phyloP scores from a whole-genome alignment of 805 yeast species.

The Metschnikowia continentalis region DNA sequence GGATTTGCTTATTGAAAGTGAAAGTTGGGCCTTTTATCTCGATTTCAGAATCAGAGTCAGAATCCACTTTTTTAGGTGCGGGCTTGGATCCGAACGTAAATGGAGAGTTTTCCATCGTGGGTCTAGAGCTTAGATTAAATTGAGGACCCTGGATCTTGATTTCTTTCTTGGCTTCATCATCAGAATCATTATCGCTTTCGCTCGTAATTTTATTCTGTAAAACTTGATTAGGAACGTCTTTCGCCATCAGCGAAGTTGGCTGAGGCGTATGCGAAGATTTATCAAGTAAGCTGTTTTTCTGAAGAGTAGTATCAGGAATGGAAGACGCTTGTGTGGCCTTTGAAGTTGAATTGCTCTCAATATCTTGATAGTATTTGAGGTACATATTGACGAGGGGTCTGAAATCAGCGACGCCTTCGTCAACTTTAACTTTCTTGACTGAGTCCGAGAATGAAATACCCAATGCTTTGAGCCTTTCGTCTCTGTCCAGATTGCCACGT shows the following conservation, averaged over 20 bases:
- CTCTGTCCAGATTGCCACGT: constrained; percentile 23
- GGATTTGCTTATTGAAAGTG: constrained; percentile 36
- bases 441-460: constrained; percentile 55
- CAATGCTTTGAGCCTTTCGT: constrained; percentile 57
- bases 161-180: constrained; percentile 17
- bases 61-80: constrained; percentile 33
- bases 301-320: not conserved
- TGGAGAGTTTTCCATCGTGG: constrained; percentile 32
- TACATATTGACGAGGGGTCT: constrained; percentile 56
- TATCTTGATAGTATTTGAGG: constrained; percentile 44
- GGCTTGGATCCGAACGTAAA: constrained; percentile 34
- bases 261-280: constrained; percentile 8
- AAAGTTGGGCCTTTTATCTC: constrained; percentile 75
- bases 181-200: constrained; percentile 25
- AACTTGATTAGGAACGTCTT: not conserved
- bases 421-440: constrained; percentile 36
- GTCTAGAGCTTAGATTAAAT: constrained; percentile 27
- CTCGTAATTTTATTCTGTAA: not conserved
- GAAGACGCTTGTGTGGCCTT: not conserved
- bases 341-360: constrained; percentile 13
- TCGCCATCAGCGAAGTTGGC: constrained; percentile 8
- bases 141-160: constrained; percentile 35
- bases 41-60: constrained; percentile 57
- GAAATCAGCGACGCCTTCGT: constrained; percentile 53
- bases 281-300: not conserved